A percentile compares a stretch with the other conserved stretches of the same genome.
phyloP scores from a whole-genome alignment of 306 rosid species.

The Erythrophleum fordii region DNA sequence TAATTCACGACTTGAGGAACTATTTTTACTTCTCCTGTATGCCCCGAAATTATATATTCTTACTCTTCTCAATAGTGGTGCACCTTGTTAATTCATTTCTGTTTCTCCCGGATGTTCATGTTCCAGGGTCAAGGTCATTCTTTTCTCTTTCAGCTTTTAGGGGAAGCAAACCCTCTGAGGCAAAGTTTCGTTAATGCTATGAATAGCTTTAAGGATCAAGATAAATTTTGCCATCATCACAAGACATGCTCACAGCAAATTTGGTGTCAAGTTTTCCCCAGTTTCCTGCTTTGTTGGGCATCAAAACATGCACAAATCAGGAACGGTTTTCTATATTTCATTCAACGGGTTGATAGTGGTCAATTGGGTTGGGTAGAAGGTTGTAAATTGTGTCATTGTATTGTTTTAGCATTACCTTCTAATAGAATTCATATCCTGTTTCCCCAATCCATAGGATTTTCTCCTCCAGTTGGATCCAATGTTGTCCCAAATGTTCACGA shows the following conservation, averaged over 20 bases:
- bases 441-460: conserved; percentile 12
- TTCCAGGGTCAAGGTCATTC: conserved; percentile 92
- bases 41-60: conserved; percentile 12
- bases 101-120: conserved; percentile 41
- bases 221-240: conserved; percentile 30
- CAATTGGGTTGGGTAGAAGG: conserved; percentile 34
- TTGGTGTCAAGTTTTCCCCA: conserved; percentile 30
- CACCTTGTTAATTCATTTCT: conserved; percentile 27
- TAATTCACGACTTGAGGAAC: conserved; percentile 16
- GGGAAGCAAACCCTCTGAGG: conserved; percentile 68
- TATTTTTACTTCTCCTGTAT: conserved; percentile 3
- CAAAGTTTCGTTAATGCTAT: conserved; percentile 49
- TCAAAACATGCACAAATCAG: conserved; percentile 32
- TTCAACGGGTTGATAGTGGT: conserved; percentile 12
- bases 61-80: conserved; percentile 22
- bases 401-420: conserved; percentile 21
- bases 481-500: conserved; percentile 30
- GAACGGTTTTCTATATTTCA: background rate
- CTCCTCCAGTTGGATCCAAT: conserved; percentile 32
- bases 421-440: conserved; percentile 30
- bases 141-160: conserved; percentile 98
- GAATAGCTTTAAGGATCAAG: conserved; percentile 16
- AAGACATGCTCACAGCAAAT: conserved; percentile 32
- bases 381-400: conserved; percentile 41
- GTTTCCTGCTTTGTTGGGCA: conserved; percentile 36